These are phyloP conservation scores for Diaporthe capsici DNA, from an alignment of 2,329 filamentous ascomycete species.

Conservation along the genomic window DNA sequence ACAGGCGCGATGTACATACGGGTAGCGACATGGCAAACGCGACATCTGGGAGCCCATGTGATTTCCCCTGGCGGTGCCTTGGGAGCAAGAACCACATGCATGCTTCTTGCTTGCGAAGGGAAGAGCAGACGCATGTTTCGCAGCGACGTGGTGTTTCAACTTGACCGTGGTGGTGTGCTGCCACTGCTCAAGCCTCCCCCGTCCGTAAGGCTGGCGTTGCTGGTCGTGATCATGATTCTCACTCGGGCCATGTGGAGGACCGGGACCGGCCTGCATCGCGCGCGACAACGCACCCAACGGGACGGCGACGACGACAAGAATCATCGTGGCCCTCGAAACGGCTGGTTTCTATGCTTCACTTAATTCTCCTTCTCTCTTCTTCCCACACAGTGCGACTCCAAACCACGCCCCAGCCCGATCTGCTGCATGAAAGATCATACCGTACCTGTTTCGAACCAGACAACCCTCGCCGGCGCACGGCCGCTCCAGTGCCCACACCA, in stretches of 20 bases:
- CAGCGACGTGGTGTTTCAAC: conserved; percentile 27
- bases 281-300: conserved; percentile 5
- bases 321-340: conserved; percentile 18
- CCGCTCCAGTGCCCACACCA: neutral
- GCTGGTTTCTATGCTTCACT: neutral
- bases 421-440: conserved; percentile 37
- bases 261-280: conserved; percentile 2
- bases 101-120: conserved; percentile 24
- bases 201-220: conserved; percentile 26
- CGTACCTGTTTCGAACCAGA: conserved; percentile 39
- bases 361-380: neutral
- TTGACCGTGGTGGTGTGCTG: conserved; percentile 16
- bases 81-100: neutral
- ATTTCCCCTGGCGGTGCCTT: conserved; percentile 1
- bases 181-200: conserved; percentile 8
- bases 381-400: conserved; percentile 6
- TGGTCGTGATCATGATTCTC: neutral
- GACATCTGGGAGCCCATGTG: conserved; percentile 4
- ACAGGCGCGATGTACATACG: neutral
- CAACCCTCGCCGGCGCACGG: conserved; percentile 32
- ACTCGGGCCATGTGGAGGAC: neutral
- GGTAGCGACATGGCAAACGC: conserved; percentile 8
- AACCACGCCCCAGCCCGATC: neutral
- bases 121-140: conserved; percentile 1
- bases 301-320: neutral